Evolutionary conservation across 371 early-diverging fungal genomes (phyloP), one percentile per base, ranked within the genome.

Genomic region (Mucor racemosus): DNA sequence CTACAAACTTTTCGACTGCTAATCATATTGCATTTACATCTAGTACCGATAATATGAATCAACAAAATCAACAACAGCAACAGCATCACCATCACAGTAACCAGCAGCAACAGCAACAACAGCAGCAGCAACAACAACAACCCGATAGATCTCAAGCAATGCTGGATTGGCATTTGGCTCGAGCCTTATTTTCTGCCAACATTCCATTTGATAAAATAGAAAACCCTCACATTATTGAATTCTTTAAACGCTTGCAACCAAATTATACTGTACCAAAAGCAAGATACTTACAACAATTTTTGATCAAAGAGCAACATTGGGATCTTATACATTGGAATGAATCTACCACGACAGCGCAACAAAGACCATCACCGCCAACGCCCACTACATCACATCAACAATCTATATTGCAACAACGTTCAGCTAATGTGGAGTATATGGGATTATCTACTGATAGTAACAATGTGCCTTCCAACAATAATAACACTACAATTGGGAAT

Each of bases 241-340:
- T 80, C 34, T 59, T 80, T 3, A 64, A 68, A 56, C 71, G 71
- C 6, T 69, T 80, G 55, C 75, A 75, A 21, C 80, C 80, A 6
- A 71, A 68, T 15, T 80, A 80, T 35, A 56, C 46, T 6, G 64
- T 73, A 11, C 80, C 80, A 1, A 62, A 63, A 21, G 36, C 62
- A n/a, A 67, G 69, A 4, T 68, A 67, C 6, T 46, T 80, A 11
- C 69, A 74, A 35, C 77, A 77, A 42, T 69, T 70, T 53, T 56
- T 80, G 34, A 40, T 80, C n/a, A 80, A 80, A 34, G 70, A 75
- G 42, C 73, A 80, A 34, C 80, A 80, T 54, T 80, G 76, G 76
- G 80, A 80, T 58, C 50, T 80, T 14, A 71, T 80, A 7, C 62
- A 58, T 17, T 41, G 58, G 11, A 55, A 41, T 11, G 41, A 66